Percentiles rank a stretch among this genome's conserved stretches.
phyloP scores from a whole-genome alignment of 306 rosid genomes.

The Quercus alba region DNA sequence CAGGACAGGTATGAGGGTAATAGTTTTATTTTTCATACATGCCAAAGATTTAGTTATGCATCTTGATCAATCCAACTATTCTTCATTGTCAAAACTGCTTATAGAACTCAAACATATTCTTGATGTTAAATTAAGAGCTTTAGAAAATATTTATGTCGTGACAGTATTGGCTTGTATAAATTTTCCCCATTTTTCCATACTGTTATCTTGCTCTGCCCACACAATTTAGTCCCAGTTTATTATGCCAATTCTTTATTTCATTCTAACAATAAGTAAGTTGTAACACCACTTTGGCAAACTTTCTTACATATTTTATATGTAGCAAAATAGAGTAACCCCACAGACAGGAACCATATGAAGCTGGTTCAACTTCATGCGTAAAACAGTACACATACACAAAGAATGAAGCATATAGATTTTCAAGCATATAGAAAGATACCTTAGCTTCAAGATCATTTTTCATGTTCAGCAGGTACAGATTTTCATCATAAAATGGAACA shows the following conservation, averaged over 20 bases:
- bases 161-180: neutral
- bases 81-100: neutral
- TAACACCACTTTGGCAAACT: neutral
- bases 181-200: neutral
- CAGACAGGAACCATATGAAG: neutral
- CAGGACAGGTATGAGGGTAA: neutral
- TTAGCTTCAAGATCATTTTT: slow-evolving; percentile 81
- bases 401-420: neutral
- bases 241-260: neutral
- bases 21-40: neutral
- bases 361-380: neutral
- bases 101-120: neutral
- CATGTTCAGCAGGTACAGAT: slow-evolving; percentile 69
- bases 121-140: neutral
- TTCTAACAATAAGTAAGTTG: neutral
- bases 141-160: neutral
- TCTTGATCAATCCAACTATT: neutral
- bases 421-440: slow-evolving; percentile 36
- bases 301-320: neutral
- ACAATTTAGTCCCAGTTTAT: neutral
- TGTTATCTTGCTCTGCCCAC: neutral
- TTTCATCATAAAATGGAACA: slow-evolving; percentile 79
- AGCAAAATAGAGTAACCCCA: neutral
- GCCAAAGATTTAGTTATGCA: neutral
- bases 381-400: neutral